phyloP scores from a whole-genome alignment of 495 filamentous ascomycete species.

The Neurospora sp. region DNA sequence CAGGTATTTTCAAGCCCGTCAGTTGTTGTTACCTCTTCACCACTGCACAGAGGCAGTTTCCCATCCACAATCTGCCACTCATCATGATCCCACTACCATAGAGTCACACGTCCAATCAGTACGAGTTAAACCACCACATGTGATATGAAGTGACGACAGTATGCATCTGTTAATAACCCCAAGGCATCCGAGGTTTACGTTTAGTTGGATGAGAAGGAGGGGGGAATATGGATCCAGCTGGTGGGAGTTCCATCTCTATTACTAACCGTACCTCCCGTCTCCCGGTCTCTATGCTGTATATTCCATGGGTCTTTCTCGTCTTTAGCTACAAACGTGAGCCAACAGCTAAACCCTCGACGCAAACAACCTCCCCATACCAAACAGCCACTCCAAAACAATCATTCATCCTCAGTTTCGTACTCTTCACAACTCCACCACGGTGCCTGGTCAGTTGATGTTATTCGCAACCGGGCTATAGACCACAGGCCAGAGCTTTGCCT shows the following conservation, averaged over 20 bases:
- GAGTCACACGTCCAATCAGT: constrained; percentile 14
- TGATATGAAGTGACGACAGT: constrained; percentile 15
- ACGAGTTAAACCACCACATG: constrained; percentile 5
- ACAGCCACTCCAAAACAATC: background rate
- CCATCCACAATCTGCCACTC: background rate
- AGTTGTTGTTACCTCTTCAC: background rate
- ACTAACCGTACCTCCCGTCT: background rate
- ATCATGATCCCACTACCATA: background rate
- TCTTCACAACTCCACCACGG: background rate
- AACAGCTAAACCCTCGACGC: background rate
- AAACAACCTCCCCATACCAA: background rate
- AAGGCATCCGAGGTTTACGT: background rate
- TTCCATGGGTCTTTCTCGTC: background rate
- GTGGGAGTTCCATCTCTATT: background rate
- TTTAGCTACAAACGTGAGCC: background rate
- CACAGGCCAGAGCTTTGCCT: background rate
- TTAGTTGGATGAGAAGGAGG: background rate
- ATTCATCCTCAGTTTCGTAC: background rate
- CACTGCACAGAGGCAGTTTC: background rate
- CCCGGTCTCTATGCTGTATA: background rate
- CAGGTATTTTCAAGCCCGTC: background rate
- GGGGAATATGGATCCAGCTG: background rate
- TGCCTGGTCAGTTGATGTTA: background rate
- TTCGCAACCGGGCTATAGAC: background rate
- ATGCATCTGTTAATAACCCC: background rate